These are phyloP conservation scores for Penicillium bovifimosum DNA, from an alignment of 495 filamentous ascomycete genomes.

Conservation along the genomic window DNA sequence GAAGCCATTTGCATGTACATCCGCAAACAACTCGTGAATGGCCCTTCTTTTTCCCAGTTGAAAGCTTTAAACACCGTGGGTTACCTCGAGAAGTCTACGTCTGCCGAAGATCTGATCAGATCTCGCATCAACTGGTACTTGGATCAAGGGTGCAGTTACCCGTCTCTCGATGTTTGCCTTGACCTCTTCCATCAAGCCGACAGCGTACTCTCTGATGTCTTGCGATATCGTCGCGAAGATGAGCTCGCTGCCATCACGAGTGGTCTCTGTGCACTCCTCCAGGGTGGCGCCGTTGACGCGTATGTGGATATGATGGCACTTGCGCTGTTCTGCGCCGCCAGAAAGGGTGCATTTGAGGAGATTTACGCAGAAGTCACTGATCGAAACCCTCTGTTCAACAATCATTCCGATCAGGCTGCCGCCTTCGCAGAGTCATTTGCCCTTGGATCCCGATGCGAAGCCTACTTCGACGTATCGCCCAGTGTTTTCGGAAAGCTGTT, in stretches of 20 bases:
- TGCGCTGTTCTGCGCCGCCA: constrained; percentile 50
- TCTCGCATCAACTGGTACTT: constrained; percentile 49
- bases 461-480: constrained; percentile 53
- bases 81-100: constrained; percentile 44
- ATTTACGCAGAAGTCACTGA: constrained; percentile 56
- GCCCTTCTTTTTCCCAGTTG: constrained; percentile 44
- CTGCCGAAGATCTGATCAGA: constrained; percentile 37
- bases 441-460: constrained; percentile 54
- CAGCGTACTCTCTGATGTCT: constrained; percentile 29
- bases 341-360: constrained; percentile 53
- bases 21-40: constrained; percentile 45
- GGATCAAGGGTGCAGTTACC: constrained; percentile 39
- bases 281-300: constrained; percentile 39
- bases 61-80: constrained; percentile 44
- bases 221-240: constrained; percentile 37
- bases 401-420: constrained; percentile 52
- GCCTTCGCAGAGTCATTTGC: constrained; percentile 58
- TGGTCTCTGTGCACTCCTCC: constrained; percentile 31
- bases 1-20: constrained; percentile 38
- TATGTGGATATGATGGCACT: constrained; percentile 49
- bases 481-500: constrained; percentile 51
- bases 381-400: constrained; percentile 54
- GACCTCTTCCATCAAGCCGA: constrained; percentile 46
- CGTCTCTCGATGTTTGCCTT: constrained; percentile 34
- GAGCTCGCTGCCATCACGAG: constrained; percentile 38